A percentile compares a stretch with the other conserved stretches of the same genome.
Conservation (phyloP, 2,329 filamentous ascomycete genomes). For the Trichophyton verrucosum region DNA sequence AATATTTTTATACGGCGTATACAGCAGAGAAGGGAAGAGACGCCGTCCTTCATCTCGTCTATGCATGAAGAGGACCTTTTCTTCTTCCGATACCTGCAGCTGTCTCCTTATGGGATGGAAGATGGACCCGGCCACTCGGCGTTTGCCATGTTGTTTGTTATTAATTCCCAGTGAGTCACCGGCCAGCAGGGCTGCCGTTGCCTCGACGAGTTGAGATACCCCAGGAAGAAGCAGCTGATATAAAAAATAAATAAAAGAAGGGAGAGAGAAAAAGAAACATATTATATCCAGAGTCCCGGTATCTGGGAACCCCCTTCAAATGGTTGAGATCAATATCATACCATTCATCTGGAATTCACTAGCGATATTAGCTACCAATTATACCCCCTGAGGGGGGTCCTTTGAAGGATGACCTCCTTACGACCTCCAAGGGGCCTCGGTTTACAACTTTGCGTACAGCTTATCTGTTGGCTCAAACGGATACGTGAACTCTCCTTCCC, state of each 20-base stretch:
- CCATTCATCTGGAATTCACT: not conserved
- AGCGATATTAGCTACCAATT: not conserved
- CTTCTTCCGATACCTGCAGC: not conserved
- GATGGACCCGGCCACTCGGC: not conserved
- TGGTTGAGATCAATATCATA: not conserved
- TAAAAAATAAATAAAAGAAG: not conserved
- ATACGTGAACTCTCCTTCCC: constrained; percentile 27
- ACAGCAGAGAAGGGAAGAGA: not conserved
- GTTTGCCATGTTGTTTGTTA: not conserved
- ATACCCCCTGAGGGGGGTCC: not conserved
- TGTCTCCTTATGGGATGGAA: not conserved
- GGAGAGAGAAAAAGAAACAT: not conserved
- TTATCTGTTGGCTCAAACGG: not conserved
- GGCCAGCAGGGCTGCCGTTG: not conserved
- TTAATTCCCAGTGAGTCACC: not conserved
- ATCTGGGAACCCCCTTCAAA: not conserved
- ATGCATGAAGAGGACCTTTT: not conserved
- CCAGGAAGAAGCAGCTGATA: not conserved
- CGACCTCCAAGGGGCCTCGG: not conserved
- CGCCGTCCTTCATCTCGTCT: too few relatives aligned
- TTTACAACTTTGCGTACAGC: too few relatives aligned
- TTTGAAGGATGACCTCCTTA: not conserved
- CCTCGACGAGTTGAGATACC: not conserved
- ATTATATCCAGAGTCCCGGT: not conserved
- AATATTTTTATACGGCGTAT: too few relatives aligned